Base-by-base conservation (phyloP, 768 basidiomycete species). In the Cantharellus cinnabarinus region DNA sequence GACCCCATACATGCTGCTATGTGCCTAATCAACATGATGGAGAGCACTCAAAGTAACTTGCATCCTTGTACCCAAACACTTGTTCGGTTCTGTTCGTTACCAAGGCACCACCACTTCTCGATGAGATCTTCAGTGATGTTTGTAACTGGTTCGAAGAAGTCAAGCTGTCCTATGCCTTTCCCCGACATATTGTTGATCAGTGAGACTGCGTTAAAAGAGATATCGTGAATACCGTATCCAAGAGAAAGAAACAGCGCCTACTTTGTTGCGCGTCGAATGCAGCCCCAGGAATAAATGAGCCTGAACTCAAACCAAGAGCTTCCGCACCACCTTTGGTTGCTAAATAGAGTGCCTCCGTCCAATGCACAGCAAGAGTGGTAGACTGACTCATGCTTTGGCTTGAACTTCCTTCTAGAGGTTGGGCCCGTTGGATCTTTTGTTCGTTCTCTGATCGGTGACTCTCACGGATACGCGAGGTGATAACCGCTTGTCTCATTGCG, bases 41-140 rank as follows among this genome's bases (percentile, higher is more conserved):
- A 29, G 20, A 29, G 20, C 20, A 29, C 20, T 40, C 40, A 41
- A 40, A 20, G 41, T 35, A 42, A 66, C n/a, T 59, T 35, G 50
- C 58, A 64, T 42, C 89, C 88, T 68, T 88, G 86, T 2, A 91
- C 75, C 85, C 87, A 94, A 68, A 89, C 74, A 2, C 70, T 72
- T 2, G 60, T 65, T 20, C 86, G 76, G 69, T 91, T 91, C 56
- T 76, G 74, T 3, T 65, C 65, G 65, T 86, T 81, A 0, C 89
- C 89, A 48, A 84, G 67, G 64, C 85, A 86, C 87, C 88, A 93
- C 90, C 90, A 91, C 66, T 83, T 87, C 69, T 93, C 90, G 34
- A 91, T 63, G 70, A 78, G 71, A 56, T 82, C 83, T 50, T 72
- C 65, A 58, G 52, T 10, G 38, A 54, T 7, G 1, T 7, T 54